Percentiles rank a stretch among this genome's conserved stretches.
phyloP scores from a whole-genome alignment of 306 rosid genomes.

The Casuarina glauca region DNA sequence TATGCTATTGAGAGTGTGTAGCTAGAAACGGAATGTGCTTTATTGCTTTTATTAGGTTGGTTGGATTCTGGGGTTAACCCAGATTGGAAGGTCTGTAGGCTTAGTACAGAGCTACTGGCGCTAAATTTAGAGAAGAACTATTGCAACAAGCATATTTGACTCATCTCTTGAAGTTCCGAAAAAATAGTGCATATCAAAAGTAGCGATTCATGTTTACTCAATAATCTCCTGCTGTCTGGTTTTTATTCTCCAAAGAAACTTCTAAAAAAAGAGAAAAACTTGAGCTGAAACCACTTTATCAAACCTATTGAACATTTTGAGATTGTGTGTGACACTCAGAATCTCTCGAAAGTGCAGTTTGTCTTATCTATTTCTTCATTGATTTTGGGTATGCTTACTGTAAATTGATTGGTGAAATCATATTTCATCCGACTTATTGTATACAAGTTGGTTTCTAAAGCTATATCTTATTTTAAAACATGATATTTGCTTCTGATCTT shows the following conservation, averaged over 20 bases:
- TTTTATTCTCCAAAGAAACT: not conserved
- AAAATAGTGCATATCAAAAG: not conserved
- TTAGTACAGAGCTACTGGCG: not conserved
- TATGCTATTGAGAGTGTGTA: not conserved
- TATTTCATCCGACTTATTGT: not conserved
- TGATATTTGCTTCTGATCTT: not conserved
- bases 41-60: not conserved
- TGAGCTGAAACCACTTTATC: not conserved
- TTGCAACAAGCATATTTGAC: not conserved
- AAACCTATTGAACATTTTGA: not conserved
- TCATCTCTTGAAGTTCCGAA: not conserved
- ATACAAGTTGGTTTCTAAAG: not conserved
- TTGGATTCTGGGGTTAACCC: not conserved
- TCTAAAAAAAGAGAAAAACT: not conserved
- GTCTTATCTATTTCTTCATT: not conserved
- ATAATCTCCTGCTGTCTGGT: not conserved
- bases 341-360: not conserved
- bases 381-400: not conserved
- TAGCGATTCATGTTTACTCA: not conserved
- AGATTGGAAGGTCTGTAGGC: not conserved
- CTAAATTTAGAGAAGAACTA: not conserved
- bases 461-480: not conserved
- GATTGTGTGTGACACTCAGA: not conserved
- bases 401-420: not conserved
- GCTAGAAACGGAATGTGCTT: not conserved